A percentile compares a stretch with the other conserved stretches of the same genome.
Evolutionary conservation across 352 stramenopile genomes (phyloP).

Genomic region (Labyrinthula sp.): DNA sequence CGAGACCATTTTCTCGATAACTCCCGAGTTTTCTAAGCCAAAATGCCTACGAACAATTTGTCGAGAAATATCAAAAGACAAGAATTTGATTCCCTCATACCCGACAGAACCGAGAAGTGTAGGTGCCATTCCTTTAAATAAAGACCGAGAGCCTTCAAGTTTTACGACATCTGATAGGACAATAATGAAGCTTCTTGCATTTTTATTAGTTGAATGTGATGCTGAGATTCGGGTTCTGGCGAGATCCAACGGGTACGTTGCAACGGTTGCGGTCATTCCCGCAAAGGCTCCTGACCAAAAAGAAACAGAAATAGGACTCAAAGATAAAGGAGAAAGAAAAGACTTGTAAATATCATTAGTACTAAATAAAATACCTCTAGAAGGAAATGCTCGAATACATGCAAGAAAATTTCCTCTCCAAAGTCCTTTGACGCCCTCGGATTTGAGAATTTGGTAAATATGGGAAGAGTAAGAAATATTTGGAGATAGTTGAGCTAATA

Average conservation of each 20-base stretch:
- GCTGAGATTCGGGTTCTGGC: constrained; percentile 44
- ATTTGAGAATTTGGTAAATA: no score
- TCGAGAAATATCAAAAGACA: constrained; percentile 44
- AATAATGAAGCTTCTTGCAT: constrained; percentile 37
- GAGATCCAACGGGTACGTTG: constrained; percentile 54
- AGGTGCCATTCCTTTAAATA: constrained; percentile 44
- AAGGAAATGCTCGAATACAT: constrained; percentile 47
- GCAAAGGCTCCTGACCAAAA: constrained; percentile 45
- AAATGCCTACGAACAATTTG: constrained; percentile 32
- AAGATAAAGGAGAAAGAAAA: constrained; percentile 14
- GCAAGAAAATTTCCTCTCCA: constrained; percentile 53
- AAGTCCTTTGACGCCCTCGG: constrained; percentile 45
- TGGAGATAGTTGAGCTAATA: constrained; percentile 28
- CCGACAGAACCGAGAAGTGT: constrained; percentile 48
- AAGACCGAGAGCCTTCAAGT: constrained; percentile 41
- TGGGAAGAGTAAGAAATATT: no score
- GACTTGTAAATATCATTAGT: constrained; percentile 47
- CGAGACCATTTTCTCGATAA: constrained; percentile 15
- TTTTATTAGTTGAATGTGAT: constrained; percentile 35
- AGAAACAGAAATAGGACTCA: constrained; percentile 28
- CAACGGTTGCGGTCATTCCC: constrained; percentile 42
- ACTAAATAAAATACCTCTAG: constrained; percentile 48
- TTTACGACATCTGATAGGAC: constrained; percentile 41
- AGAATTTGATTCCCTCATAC: constrained; percentile 58
- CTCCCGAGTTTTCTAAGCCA: constrained; percentile 6